Evolutionary conservation across 2,329 filamentous ascomycete genomes (phyloP).

Genomic region (Juglanconis oblonga): DNA sequence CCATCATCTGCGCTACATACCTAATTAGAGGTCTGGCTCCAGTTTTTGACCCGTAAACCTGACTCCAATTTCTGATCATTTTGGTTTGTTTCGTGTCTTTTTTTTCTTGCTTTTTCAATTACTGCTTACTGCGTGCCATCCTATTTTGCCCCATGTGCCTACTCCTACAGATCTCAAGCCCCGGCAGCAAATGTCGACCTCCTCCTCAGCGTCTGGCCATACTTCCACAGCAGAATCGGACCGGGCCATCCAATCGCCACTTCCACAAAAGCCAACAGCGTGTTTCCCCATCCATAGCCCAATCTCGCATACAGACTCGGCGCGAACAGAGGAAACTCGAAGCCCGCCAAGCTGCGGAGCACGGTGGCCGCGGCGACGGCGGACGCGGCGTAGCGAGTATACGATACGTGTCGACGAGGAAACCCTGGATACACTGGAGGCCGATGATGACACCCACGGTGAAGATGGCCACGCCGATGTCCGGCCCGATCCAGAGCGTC

Average conservation of each 20-base stretch:
- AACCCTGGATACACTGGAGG: conserved; percentile 45
- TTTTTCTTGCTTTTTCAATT: too few relatives aligned
- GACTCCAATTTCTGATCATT: too few relatives aligned
- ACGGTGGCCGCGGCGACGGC: conserved; percentile 43
- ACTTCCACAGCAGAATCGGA: conserved; percentile 43
- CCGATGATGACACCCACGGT: conserved; percentile 36
- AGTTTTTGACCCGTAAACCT: too few relatives aligned
- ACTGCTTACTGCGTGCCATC: not conserved
- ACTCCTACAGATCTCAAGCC: not conserved
- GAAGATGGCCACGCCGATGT: conserved; percentile 40
- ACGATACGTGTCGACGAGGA: conserved; percentile 46
- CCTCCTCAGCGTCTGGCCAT: conserved; percentile 37
- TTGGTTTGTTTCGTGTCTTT: too few relatives aligned
- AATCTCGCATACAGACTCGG: conserved; percentile 41
- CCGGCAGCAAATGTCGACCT: conserved; percentile 24
- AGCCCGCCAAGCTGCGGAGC: conserved; percentile 46
- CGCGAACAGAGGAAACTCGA: conserved; percentile 50
- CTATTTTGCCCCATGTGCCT: not conserved
- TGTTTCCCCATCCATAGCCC: conserved; percentile 41
- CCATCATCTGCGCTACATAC: not conserved
- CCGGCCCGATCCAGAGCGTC: conserved; percentile 44
- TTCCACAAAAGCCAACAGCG: conserved; percentile 38
- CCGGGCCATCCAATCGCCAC: conserved; percentile 41
- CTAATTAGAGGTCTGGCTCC: too few relatives aligned
- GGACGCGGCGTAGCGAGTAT: conserved; percentile 43